Evolutionary conservation across 768 basidiomycete species (phyloP).

Genomic region (Boletus edulis): DNA sequence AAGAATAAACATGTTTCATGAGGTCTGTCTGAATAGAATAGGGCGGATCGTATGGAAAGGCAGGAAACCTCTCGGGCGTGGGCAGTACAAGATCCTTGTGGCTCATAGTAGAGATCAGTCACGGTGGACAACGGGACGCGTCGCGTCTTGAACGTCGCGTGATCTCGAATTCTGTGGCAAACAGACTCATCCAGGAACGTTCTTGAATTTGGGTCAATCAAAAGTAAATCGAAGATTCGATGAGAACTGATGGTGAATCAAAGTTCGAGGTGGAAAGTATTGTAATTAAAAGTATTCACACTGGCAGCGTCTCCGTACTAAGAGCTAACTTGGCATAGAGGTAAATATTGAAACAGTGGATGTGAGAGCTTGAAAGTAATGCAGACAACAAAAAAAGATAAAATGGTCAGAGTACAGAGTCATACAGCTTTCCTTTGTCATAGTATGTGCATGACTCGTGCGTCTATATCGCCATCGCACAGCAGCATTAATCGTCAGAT

Average conservation of each 20-base stretch:
- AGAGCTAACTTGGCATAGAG: conserved; percentile 21
- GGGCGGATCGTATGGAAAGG: conserved; percentile 82
- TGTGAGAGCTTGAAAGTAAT: conserved; percentile 16
- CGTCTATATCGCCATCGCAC: conserved; percentile 11
- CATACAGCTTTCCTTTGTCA: conserved; percentile 19
- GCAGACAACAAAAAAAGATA: conserved; percentile 15
- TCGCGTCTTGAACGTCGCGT: conserved; percentile 18
- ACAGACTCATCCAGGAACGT: conserved; percentile 13
- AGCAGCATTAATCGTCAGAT: conserved; percentile 5
- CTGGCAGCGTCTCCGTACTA: conserved; percentile 10
- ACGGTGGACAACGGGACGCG: conserved; percentile 6
- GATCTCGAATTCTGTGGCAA: background rate
- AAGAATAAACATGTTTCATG: conserved; percentile 82
- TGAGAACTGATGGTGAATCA: conserved; percentile 8
- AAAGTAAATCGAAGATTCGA: conserved; percentile 4
- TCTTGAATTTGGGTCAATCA: conserved; percentile 1
- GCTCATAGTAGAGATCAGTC: conserved; percentile 6
- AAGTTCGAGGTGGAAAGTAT: conserved; percentile 16
- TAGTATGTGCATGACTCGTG: conserved; percentile 9
- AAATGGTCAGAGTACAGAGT: conserved; percentile 23
- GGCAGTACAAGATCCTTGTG: conserved; percentile 38
- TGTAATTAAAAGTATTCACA: conserved; percentile 25
- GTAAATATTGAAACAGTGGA: conserved; percentile 15
- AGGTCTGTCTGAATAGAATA: conserved; percentile 84
- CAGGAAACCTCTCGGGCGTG: conserved; percentile 66